phyloP scores from a whole-genome alignment of 768 basidiomycete genomes.

The Tricholoma furcatifolium region DNA sequence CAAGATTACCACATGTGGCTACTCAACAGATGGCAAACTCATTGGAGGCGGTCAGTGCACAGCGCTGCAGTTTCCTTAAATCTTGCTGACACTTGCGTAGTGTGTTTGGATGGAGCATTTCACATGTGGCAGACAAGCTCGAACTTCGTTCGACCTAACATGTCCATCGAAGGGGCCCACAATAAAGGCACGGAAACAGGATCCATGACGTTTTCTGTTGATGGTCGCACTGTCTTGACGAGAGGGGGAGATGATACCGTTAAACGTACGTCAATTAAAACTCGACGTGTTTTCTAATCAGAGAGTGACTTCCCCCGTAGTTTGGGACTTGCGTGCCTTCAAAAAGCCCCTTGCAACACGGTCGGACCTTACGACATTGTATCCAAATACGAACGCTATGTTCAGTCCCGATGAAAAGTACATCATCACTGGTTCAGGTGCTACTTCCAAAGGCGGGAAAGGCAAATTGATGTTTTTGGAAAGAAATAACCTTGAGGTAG shows the following conservation, averaged over 20 bases:
- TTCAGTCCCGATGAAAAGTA: constrained; percentile 95
- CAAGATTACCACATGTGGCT: constrained; percentile 83
- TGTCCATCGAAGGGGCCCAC: constrained; percentile 86
- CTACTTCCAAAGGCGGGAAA: constrained; percentile 60
- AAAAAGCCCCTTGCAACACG: constrained; percentile 82
- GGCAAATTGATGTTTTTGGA: constrained; percentile 76
- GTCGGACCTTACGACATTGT: constrained; percentile 67
- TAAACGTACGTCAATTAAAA: constrained; percentile 69
- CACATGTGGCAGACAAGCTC: constrained; percentile 92
- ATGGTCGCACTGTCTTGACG: constrained; percentile 81
- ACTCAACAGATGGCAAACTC: constrained; percentile 84
- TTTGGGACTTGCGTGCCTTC: constrained; percentile 93
- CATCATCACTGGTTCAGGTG: constrained; percentile 80
- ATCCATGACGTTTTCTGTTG: constrained; percentile 84
- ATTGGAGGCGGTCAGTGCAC: constrained; percentile 76
- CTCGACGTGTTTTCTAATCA: neutral
- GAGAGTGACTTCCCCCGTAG: constrained; percentile 36
- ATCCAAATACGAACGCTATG: constrained; percentile 90
- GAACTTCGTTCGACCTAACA: constrained; percentile 90
- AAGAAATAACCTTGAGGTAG: constrained; percentile 67
- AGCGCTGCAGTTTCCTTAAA: constrained; percentile 1
- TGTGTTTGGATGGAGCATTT: constrained; percentile 87
- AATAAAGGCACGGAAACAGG: constrained; percentile 84
- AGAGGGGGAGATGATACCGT: constrained; percentile 95
- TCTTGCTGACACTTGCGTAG: constrained; percentile 38